A percentile compares a stretch with the other conserved stretches of the same genome.
phyloP scores from a whole-genome alignment of 805 yeast species.

The Metschnikowia kofuensis region DNA sequence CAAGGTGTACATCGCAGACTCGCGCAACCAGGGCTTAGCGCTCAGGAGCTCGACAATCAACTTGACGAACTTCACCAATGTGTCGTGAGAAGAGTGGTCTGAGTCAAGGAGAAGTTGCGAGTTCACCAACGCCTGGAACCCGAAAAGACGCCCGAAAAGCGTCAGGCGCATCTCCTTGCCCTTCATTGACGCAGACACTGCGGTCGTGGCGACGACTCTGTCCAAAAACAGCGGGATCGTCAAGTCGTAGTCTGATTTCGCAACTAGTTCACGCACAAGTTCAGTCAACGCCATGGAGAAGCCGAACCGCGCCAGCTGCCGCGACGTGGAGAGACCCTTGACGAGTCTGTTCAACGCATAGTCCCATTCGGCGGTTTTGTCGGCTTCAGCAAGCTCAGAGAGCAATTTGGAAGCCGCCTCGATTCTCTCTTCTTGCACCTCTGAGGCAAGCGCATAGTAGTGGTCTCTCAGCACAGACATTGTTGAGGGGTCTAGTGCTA shows the following conservation, averaged over 20 bases:
- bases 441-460: conserved; percentile 76
- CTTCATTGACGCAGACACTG: conserved; percentile 42
- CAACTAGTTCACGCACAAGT: conserved; percentile 38
- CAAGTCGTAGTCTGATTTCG: conserved; percentile 28
- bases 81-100: conserved; percentile 14
- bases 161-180: conserved; percentile 83
- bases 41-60: conserved; percentile 55
- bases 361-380: conserved; percentile 61
- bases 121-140: conserved; percentile 68
- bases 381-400: conserved; percentile 49
- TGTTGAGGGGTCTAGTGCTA: background rate
- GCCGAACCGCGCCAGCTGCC: conserved; percentile 84
- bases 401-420: conserved; percentile 66
- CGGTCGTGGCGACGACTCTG: conserved; percentile 38
- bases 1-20: conserved; percentile 71
- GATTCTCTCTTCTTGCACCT: conserved; percentile 67
- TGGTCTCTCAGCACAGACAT: conserved; percentile 67
- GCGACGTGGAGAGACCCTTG: conserved; percentile 76
- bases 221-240: conserved; percentile 33
- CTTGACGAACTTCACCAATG: conserved; percentile 43
- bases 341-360: conserved; percentile 78
- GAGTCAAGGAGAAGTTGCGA: conserved; percentile 30
- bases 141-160: conserved; percentile 81
- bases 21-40: conserved; percentile 81
- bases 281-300: conserved; percentile 87